Evolutionary conservation across 2,329 filamentous ascomycete genomes (phyloP), one percentile per base, ranked within the genome.

Genomic region (Penicillium sp.): DNA sequence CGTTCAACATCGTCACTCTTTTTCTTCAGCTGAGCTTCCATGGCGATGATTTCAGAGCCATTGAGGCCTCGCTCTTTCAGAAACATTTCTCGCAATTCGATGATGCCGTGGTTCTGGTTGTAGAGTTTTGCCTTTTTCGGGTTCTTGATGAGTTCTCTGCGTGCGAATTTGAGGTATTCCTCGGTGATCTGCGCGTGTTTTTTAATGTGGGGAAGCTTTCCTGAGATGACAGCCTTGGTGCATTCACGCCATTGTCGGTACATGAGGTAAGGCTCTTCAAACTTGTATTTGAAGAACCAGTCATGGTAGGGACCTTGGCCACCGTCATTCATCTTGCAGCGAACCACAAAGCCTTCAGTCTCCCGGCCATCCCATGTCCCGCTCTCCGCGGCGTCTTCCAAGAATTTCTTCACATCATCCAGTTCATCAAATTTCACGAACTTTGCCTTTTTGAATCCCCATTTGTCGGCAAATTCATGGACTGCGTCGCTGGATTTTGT

Each of bases 261-360:
- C 92, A 99, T 96, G 59, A 99, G 80, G 72, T 99, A 99, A 0
- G 95, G 95, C 77, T 99, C 95, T 71, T 99, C 95, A 59, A 99
- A 99, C 78, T 99, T 99, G 85, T 93, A 99, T 77, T 99, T 99
- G 87, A 99, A 99, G 77, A 99, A 99, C 95, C 95, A 99, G 73
- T 99, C 93, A n/a, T 85, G 78, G 72, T 88, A 95, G 0, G 85
- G 83, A 2, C 73, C 74, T 14, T 73, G 71, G 1, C 75, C 77
- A 0, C 80, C 78, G 48, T 76, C 68, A 53, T 71, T 81, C 80
- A 80, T 87, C 78, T 86, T 91, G 83, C 95, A 98, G 55, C 95
- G 88, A 65, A 99, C 89, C 56, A 99, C 95, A 67, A 99, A 99
- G 4, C 95, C 95, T 76, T 99, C 95, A 0, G 96, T 93, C 65